Evolutionary conservation across 169 alveolate species (phyloP).

Genomic region (Fabrea salina): DNA sequence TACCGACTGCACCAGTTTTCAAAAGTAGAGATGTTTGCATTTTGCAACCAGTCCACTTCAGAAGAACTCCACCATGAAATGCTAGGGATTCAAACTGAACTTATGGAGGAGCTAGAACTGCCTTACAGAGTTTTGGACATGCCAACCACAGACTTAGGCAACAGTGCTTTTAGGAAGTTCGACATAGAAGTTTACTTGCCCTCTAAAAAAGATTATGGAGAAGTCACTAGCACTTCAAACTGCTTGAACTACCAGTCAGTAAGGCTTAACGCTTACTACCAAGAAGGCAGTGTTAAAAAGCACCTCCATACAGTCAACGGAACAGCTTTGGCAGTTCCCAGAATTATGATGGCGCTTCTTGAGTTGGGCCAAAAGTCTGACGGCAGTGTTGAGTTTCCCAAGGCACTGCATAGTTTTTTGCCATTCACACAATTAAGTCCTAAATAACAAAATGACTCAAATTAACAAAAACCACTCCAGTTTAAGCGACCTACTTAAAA

Average conservation of each 20-base stretch:
- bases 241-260: slow-evolving; percentile 48
- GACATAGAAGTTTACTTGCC: slow-evolving; percentile 63
- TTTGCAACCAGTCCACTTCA: slow-evolving; percentile 31
- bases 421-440: not conserved
- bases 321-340: slow-evolving; percentile 56
- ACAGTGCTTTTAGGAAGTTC: slow-evolving; percentile 49
- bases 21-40: slow-evolving; percentile 54
- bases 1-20: slow-evolving; percentile 59
- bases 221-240: slow-evolving; percentile 50
- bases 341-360: slow-evolving; percentile 45
- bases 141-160: slow-evolving; percentile 58
- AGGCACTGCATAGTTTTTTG: not conserved
- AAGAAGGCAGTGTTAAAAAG: slow-evolving; percentile 24
- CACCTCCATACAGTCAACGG: slow-evolving; percentile 57
- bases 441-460: no score
- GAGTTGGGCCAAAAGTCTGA: slow-evolving; percentile 43
- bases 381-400: slow-evolving; percentile 31
- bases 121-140: slow-evolving; percentile 48
- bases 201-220: slow-evolving; percentile 50
- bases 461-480: no score
- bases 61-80: slow-evolving; percentile 41
- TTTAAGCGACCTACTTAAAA: no score
- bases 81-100: slow-evolving; percentile 37
- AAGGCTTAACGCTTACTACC: slow-evolving; percentile 36
- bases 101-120: slow-evolving; percentile 33